phyloP scores from a whole-genome alignment of 139 green algal genomes.

The Volvox reticuliferus region DNA sequence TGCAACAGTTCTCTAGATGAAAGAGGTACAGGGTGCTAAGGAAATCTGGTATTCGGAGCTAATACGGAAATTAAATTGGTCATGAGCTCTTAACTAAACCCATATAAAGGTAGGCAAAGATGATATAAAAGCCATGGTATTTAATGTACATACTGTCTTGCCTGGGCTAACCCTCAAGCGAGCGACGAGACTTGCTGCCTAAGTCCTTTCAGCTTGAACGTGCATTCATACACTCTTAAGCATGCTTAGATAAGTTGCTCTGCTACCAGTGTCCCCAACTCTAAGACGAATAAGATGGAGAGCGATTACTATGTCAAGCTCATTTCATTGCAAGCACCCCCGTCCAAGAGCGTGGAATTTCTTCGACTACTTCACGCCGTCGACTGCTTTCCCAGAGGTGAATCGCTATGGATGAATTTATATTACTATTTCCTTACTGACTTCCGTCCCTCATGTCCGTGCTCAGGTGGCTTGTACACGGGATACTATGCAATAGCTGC shows the following conservation, averaged over 20 bases:
- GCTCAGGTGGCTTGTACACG: slow-evolving; percentile 2
- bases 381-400: slow-evolving; percentile 27
- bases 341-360: neutral
- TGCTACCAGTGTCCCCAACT: neutral
- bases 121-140: too few species aligned
- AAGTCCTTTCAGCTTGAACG: neutral
- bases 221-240: neutral
- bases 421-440: neutral
- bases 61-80: too few species aligned
- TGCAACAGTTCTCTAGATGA: too few species aligned
- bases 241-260: neutral
- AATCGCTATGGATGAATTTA: neutral
- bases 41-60: too few species aligned
- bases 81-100: too few species aligned
- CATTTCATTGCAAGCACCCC: neutral
- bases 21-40: too few species aligned
- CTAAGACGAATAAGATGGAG: neutral
- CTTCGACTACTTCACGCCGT: slow-evolving; percentile 4
- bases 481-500: slow-evolving; percentile 22
- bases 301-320: neutral
- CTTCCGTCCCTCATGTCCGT: neutral
- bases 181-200: too few species aligned
- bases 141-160: too few species aligned
- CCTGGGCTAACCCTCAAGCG: too few species aligned
- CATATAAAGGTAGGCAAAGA: too few species aligned